Base-by-base conservation (phyloP, 495 filamentous ascomycete species). In the Annulohypoxylon maeteangense region DNA sequence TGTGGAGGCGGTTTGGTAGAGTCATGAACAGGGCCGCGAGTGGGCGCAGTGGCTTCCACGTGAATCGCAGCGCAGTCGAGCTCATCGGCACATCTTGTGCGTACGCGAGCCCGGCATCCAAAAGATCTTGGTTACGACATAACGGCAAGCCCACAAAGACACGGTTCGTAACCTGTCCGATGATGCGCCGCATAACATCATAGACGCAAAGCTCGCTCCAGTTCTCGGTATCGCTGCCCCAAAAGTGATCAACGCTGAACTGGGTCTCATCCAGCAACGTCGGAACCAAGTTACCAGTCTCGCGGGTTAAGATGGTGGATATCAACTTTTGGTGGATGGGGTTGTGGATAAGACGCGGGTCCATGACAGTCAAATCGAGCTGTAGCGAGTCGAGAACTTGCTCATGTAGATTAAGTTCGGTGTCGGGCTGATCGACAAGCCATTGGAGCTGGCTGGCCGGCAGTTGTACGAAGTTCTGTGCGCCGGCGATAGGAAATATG, bases 401-500 rank as follows among this genome's bases (percentile, higher is more conserved):
- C 11, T 55, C 62, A 50, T 76, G 72, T 40, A 78, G 68, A 66
- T 70, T 64, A 7, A 86, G 68, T 7, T 78, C 72, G 6, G 68
- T 50, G 65, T 85, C 81, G n/a, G 84, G 80, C 74, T 86, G 83
- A 18, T 83, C 79, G 23, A 76, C 65, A 34, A 85, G 77, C 74
- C 80, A 86, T 57, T 80, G 75, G 5, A 77, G 69, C 40, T 82
- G 75, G 14, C 76, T 62, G 0, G 70, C 71, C 1, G 84, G 84
- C n/a, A 86, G 65, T 8, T 84, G 23, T 0, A 87, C 73, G 31
- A 74, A 57, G 67, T 77, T 68, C 40, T 59, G 42, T 14, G 50
- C 22, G 23, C 72, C 70, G 5, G 59, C 23, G 3, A 79, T 14
- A 20, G 80, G 79, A 0, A 81, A 23, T 40, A 81, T 60, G 38